Evolutionary conservation across 208 protist genomes (phyloP), one percentile per base, ranked within the genome.

Genomic region (Trypanosoma platydactyli): DNA sequence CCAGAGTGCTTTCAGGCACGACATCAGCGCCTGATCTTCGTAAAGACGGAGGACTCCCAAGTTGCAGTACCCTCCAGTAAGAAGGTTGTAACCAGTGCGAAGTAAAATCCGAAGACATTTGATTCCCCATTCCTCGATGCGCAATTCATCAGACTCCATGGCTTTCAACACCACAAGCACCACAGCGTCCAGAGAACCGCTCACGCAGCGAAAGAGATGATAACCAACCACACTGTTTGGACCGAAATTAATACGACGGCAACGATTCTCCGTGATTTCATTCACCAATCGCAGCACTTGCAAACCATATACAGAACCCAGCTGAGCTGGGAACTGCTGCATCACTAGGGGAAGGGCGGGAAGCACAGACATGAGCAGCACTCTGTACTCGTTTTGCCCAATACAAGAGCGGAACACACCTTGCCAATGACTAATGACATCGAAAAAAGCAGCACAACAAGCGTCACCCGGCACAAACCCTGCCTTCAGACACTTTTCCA

Each of bases 51-150:
- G 56, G 5, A 84, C 71, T 0, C 74, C 81, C 40, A 88, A 61
- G 51, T 88, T 88, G 58, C 85, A 91, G 64, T 77, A 88, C 12
- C 75, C 75, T 6, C 81, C 81, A 18, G 77, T 73, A 11, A 91
- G 61, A 50, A 83, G 55, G 67, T 81, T 79, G 60, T 63, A 58
- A 6, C 68, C 77, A 18, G 74, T 80, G 22, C 50, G 55, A 24
- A 91, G 65, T 1, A 61, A 35, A 35, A 83, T 64, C 7, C 77
- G 48, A 57, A 83, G 40, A 41, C 77, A 75, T 48, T 81, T 85
- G 59, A 81, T 80, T 24, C 67, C 70, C 85, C 85, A 91, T 46
- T 79, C 80, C 68, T 77, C 68, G 15, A 74, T 25, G 9, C 38
- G 41, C 16, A 20, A 30, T 9, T 54, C 55, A n/a, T 20, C 30